Percentiles rank a stretch among this genome's conserved stretches.
Conservation (phyloP, 1,284 basidiomycete genomes). For the Austropuccinia psidii region DNA sequence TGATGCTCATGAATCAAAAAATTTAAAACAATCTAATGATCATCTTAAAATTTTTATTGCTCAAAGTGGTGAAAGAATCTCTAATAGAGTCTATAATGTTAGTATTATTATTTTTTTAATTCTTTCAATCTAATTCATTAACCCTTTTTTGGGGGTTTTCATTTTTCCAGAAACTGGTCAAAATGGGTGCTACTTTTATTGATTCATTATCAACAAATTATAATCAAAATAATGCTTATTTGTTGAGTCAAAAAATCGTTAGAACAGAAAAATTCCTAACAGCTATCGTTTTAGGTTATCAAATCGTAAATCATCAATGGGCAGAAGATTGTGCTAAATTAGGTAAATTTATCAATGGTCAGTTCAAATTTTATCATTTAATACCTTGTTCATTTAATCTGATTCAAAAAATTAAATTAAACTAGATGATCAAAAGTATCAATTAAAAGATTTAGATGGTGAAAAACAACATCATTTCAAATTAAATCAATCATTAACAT, state of each 20-base stretch:
- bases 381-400: too few species aligned
- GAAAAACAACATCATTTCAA: conserved; percentile 10
- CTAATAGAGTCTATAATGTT: background rate
- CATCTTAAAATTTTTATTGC: too few species aligned
- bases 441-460: conserved; percentile 3
- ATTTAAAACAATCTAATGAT: too few species aligned
- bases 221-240: background rate
- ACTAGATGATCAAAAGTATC: conserved; percentile 14
- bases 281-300: conserved; percentile 9
- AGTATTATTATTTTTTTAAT: background rate
- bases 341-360: background rate
- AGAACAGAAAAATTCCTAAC: conserved; percentile 14
- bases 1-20: too few species aligned
- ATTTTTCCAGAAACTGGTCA: conserved; percentile 7
- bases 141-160: background rate
- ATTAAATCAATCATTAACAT: background rate
- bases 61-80: background rate
- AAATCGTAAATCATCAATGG: conserved; percentile 15
- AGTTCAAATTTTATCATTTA: background rate
- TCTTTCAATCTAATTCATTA: too few species aligned
- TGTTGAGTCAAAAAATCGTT: conserved; percentile 23
- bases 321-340: conserved; percentile 11
- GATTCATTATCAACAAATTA: background rate
- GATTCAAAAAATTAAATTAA: too few species aligned
- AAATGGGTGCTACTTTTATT: conserved; percentile 13